Base-by-base conservation (phyloP, 139 green algal genomes). In the Monoraphidium neglectum region DNA sequence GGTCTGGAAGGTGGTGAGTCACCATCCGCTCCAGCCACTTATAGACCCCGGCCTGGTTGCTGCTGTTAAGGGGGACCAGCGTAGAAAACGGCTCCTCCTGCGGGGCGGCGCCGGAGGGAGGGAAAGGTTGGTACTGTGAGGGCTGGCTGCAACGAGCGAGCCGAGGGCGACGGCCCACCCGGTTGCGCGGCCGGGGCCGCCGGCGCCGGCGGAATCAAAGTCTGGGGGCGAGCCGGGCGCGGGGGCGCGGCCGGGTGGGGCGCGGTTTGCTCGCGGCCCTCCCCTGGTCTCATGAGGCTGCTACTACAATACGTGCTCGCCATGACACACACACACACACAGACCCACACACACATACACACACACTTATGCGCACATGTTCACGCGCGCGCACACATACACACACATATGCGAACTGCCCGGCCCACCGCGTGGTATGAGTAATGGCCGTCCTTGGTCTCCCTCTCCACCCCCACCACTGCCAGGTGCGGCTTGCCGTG, bases 381-480 rank as follows among this genome's bases (percentile, higher is more conserved):
- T 56, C n/a, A n/a, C n/a, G 47, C 47, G 37, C 38, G 37, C 40
- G 30, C 61, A 68, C 28, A 47, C 18, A 10, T 46, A 16, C 38
- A n/a, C 63, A 72, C 3, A 16, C n/a, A n/a, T n/a, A n/a, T n/a
- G 21, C 10, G 33, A 40, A 13, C 10, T n/a, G 23, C 15, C 18
- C 13, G 4, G 26, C 78, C 61, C 30, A 87, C 82, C 49, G 83
- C 82, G n/a, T 21, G 70, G 77, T 94, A 94, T 32, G 74, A 49
- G 81, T 94, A 94, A 76, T 94, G 90, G 0, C 88, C 90, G 65
- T 94, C 90, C 4, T 88, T 77, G 13, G 87, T 86, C 24, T 92
- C 85, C 36, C 85, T 71, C 83, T 95, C 90, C 63, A 90, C 83
- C 35, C 89, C 90, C 53, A 89, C 32, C 8, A 93, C 89, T 24